A percentile compares a stretch with the other conserved stretches of the same genome.
phyloP scores from a whole-genome alignment of 78 protist genomes.

The Bodo saltans region DNA sequence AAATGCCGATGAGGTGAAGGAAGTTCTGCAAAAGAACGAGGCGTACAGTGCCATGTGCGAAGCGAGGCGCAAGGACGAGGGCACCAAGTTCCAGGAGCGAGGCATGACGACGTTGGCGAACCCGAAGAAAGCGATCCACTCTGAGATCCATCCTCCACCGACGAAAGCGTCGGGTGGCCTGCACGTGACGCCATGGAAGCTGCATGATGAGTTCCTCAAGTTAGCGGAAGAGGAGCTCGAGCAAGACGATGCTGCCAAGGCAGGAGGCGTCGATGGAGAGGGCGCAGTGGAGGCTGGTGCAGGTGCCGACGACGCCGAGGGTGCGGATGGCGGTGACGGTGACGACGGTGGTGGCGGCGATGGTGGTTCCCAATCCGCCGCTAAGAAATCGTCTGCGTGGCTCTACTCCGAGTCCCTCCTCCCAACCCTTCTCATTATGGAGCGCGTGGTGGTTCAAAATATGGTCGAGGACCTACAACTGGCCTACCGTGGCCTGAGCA shows the following conservation, averaged over 20 bases:
- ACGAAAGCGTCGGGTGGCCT: neutral
- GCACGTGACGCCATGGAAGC: neutral
- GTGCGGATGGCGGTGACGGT: conserved; percentile 1
- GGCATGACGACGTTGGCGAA: conserved; percentile 7
- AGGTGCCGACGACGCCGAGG: neutral
- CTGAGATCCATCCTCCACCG: neutral
- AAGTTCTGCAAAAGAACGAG: neutral
- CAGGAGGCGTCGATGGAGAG: neutral
- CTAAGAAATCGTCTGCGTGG: neutral
- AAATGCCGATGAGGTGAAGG: neutral
- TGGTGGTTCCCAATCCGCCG: neutral
- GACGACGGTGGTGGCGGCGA: neutral
- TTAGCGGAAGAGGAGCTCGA: neutral
- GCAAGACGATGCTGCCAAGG: neutral
- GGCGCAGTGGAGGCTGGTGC: neutral
- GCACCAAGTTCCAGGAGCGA: neutral
- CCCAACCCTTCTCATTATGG: neutral
- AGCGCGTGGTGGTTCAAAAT: neutral
- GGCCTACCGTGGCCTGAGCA: neutral
- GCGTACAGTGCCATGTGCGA: neutral
- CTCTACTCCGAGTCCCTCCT: neutral
- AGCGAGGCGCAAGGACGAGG: neutral
- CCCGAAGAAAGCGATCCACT: neutral
- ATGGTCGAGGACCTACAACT: neutral
- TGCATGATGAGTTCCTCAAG: neutral